Evolutionary conservation across 75 land plant genomes (phyloP).

Genomic region (Pseudotsuga menziesii): DNA sequence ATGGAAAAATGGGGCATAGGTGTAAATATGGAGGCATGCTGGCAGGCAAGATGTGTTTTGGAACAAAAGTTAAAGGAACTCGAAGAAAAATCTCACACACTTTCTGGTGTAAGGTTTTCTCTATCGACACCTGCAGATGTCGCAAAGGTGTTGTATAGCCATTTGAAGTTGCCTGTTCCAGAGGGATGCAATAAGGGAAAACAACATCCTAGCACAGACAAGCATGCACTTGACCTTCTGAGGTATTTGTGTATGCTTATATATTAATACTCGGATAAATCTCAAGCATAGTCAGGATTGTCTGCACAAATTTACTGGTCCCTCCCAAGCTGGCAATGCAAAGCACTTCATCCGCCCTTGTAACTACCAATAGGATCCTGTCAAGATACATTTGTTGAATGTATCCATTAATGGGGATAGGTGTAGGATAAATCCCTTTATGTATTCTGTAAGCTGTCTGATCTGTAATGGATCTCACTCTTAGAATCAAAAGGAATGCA

Average conservation of each 20-base stretch:
- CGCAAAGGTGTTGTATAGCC: conserved; percentile 80
- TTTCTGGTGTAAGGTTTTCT: conserved; percentile 86
- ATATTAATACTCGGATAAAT: not conserved
- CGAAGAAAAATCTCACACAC: conserved; percentile 66
- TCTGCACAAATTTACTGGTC: too few relatives aligned
- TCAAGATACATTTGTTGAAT: too few relatives aligned
- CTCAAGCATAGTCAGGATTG: not conserved
- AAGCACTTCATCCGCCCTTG: too few relatives aligned
- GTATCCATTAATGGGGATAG: too few relatives aligned
- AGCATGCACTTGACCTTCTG: conserved; percentile 75
- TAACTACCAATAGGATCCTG: too few relatives aligned
- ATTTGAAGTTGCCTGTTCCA: conserved; percentile 83
- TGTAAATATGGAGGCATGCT: conserved; percentile 82
- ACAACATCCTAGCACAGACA: conserved; percentile 93
- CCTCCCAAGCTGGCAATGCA: too few relatives aligned
- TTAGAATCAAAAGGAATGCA: too few relatives aligned
- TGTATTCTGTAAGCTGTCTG: too few relatives aligned
- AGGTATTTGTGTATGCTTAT: conserved; percentile 35
- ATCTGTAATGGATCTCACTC: too few relatives aligned
- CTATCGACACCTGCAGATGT: conserved; percentile 84
- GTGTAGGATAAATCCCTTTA: too few relatives aligned
- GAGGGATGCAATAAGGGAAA: conserved; percentile 73
- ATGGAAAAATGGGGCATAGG: conserved; percentile 89
- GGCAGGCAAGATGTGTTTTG: conserved; percentile 54
- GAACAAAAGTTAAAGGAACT: conserved; percentile 66